Evolutionary conservation across 768 basidiomycete species (phyloP), one percentile per base, ranked within the genome.

Genomic region (Basidioascus undulatus): DNA sequence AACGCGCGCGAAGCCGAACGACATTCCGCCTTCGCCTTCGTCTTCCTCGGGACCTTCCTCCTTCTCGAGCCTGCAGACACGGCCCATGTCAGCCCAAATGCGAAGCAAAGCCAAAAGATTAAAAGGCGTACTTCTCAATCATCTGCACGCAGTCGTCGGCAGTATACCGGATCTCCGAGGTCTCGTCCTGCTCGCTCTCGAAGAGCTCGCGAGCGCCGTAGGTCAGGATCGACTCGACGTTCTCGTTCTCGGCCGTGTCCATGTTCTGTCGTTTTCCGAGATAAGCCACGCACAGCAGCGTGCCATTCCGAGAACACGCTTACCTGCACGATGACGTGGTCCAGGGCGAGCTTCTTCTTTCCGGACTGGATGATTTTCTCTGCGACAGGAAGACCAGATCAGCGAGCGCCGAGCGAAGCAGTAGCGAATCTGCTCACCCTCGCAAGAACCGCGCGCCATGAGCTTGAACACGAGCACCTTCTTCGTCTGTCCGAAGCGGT

Each of bases 321-420:
- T 40, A 73, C 80, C 82, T 68, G 87, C 82, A 10, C 92, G 7
- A 98, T 92, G 39, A 98, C 92, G 44, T 94, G 89, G 51, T 98
- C 92, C 72, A 96, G 92, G 5, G 96, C 87, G 37, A 46, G 45
- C 43, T 54, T 52, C 48, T 54, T 54, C 32, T 49, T 49, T 7
- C 53, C 48, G 0, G 47, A 35, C 10, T 40, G 33, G 23, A 52
- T 42, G 35, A 54, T 54, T 47, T 49, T 49, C 39, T 53, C 50
- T 27, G 52, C 49, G 44, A n/a, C n/a, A n/a, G n/a, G n/a, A n/a
- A n/a, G n/a, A n/a, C 59, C n/a, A n/a, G n/a, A n/a, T n/a, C 42
- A 60, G 56, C 16, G 59, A 58, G 3, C 57, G 55, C 6, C 53
- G 47, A 21, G 40, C 34, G 31, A 18, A 6, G 10, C 26, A 35